Percentiles rank a stretch among this genome's conserved stretches.
These are phyloP conservation scores for Alternaria longipes DNA, from an alignment of 2,329 filamentous ascomycete genomes.

Conservation along the genomic window DNA sequence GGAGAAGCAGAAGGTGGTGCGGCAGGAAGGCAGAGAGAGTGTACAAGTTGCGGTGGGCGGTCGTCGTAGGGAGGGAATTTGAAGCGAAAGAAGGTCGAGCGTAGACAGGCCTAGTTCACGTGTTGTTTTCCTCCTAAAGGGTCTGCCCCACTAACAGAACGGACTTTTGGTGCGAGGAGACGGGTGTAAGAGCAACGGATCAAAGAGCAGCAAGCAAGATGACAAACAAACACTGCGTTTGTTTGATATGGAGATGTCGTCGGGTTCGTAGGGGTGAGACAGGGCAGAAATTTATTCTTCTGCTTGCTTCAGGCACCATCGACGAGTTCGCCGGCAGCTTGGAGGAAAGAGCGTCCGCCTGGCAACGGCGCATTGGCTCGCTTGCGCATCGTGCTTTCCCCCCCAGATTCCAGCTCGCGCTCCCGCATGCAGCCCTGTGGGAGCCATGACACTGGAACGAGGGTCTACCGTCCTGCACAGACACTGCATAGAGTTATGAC, in stretches of 20 bases:
- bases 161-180: conserved; percentile 26
- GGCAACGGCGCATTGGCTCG: conserved; percentile 38
- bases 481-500: conserved; percentile 3
- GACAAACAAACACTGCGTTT: conserved; percentile 8
- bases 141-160: conserved; percentile 43
- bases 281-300: conserved; percentile 5
- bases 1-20: conserved; percentile 28
- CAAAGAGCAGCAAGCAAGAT: conserved; percentile 25
- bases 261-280: background rate
- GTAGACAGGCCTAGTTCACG: conserved; percentile 50
- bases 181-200: conserved; percentile 13
- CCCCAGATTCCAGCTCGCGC: conserved; percentile 28
- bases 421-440: conserved; percentile 30
- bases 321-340: conserved; percentile 3
- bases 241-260: background rate
- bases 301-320: conserved; percentile 20
- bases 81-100: conserved; percentile 50
- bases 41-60: conserved; percentile 46
- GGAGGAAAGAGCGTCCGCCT: conserved; percentile 21
- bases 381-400: conserved; percentile 34
- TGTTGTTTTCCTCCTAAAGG: conserved; percentile 42
- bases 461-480: conserved; percentile 12
- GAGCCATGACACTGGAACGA: conserved; percentile 10
- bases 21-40: conserved; percentile 25
- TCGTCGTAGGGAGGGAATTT: conserved; percentile 47